Evolutionary conservation across 2,329 filamentous ascomycete species (phyloP).

Genomic region (Botrytis elliptica): DNA sequence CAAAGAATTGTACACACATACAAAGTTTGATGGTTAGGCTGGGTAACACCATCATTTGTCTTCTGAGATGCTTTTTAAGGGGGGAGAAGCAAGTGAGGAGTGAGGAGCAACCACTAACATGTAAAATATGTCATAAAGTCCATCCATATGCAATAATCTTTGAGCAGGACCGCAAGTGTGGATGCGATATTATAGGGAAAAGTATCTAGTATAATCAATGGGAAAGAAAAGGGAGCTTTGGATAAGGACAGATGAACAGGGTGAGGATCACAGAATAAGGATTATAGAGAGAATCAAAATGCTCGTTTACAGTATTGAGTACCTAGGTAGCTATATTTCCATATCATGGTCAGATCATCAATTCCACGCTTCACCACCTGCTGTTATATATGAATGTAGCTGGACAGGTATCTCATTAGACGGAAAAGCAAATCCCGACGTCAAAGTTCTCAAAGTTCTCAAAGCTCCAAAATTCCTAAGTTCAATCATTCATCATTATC

Average conservation of each 20-base stretch:
- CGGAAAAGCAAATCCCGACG: background rate
- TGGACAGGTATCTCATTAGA: background rate
- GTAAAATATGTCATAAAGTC: too few species aligned
- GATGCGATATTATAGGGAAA: too few species aligned
- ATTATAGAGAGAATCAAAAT: too few species aligned
- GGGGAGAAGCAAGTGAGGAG: background rate
- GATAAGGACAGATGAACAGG: too few species aligned
- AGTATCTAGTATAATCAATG: too few species aligned
- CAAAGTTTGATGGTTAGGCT: too few species aligned
- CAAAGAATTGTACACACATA: too few species aligned
- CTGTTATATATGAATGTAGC: background rate
- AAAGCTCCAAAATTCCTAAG: background rate
- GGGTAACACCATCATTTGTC: background rate
- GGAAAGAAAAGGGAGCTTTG: too few species aligned
- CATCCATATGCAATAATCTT: too few species aligned
- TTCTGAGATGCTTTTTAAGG: background rate
- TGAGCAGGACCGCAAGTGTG: too few species aligned
- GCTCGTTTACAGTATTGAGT: background rate
- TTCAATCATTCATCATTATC: constrained; percentile 6
- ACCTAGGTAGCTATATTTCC: background rate
- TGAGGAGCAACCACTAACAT: too few species aligned
- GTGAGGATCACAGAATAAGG: too few species aligned
- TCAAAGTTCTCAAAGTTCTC: background rate
- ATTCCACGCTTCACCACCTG: background rate
- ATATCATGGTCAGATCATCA: background rate